Conservation (phyloP, 371 early-diverging fungal species). For the Mucor lusitanicus region DNA sequence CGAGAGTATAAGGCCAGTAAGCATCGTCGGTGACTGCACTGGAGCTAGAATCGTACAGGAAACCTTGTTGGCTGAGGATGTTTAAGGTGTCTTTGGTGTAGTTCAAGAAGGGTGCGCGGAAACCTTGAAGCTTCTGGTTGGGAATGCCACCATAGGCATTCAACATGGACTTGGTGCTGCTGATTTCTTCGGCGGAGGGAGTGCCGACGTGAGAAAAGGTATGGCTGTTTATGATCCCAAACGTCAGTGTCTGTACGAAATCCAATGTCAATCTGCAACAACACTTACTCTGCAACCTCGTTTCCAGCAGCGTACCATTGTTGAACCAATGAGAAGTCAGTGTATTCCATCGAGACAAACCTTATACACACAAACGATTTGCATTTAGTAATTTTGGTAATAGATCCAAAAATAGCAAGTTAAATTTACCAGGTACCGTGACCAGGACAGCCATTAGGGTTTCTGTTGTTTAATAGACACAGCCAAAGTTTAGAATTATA, state of each 20-base stretch:
- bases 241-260: neutral
- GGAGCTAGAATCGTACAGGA: constrained; percentile 66
- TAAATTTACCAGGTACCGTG: constrained; percentile 39
- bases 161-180: constrained; percentile 55
- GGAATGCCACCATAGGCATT: constrained; percentile 69
- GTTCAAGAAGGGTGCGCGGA: constrained; percentile 72
- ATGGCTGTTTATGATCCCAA: constrained; percentile 30
- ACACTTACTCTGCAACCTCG: constrained; percentile 61
- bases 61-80: constrained; percentile 53
- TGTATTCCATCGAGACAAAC: constrained; percentile 59
- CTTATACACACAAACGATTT: neutral
- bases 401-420: constrained; percentile 9
- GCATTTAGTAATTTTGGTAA: constrained; percentile 11
- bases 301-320: constrained; percentile 73
- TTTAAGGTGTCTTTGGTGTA: constrained; percentile 56
- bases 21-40: constrained; percentile 50
- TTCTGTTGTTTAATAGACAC: constrained; percentile 29
- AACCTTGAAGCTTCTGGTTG: constrained; percentile 63
- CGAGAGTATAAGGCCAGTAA: constrained; percentile 76
- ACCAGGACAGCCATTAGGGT: constrained; percentile 68
- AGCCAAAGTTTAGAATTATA: neutral
- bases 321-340: constrained; percentile 65
- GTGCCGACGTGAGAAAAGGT: constrained; percentile 62
- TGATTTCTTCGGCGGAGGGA: constrained; percentile 54
- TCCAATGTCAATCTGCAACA: too few species aligned